Base-by-base conservation (phyloP, 169 alveolate genomes). In the Plasmodium falciparum region DNA sequence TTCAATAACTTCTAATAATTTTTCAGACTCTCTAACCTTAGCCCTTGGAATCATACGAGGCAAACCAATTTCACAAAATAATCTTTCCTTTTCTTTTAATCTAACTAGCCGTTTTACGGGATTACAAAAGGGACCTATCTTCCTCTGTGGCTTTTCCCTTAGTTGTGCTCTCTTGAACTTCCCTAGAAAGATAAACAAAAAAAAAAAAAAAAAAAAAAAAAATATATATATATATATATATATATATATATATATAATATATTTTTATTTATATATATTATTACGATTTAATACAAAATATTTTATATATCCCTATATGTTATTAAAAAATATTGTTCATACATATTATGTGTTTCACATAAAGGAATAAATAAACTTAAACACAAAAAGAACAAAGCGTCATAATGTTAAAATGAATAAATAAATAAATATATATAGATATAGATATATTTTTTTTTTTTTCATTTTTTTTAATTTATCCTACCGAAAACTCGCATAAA, bases 91-190 rank as follows among this genome's bases (percentile, higher is more conserved):
- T 92, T 95, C 97, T 66, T 93, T 66, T 29, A 94, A 80, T 39
- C 97, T 93, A 12, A 70, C 97, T 50, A 94, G 76, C 22, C 96
- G 88, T 70, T 91, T 83, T 24, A 95, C 97, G 0, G 95, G 97
- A 74, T 94, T 94, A 67, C 94, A 95, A 66, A 94, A 94, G 8
- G 97, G 96, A 0, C 97, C 97, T 20, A 95, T 93, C 85, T 90
- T 94, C 39, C 95, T 80, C 9, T 94, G 90, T 24, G 97, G 97
- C 54, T 93, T 94, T 65, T 95, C 97, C 45, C 97, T 92, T 85
- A 94, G 69, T 73, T 92, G 96, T 43, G 97, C 97, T n/a, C 97
- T 92, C 67, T 95, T 95, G 93, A 95, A 95, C 50, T 72, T 85
- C 15, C 65, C 65, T 56, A 56, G 7, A 56, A 15, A 8, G 15